Percentiles rank a stretch among this genome's conserved stretches.
Evolutionary conservation across 257 asterid genomes (phyloP).

Genomic region (Primulina tabacum): DNA sequence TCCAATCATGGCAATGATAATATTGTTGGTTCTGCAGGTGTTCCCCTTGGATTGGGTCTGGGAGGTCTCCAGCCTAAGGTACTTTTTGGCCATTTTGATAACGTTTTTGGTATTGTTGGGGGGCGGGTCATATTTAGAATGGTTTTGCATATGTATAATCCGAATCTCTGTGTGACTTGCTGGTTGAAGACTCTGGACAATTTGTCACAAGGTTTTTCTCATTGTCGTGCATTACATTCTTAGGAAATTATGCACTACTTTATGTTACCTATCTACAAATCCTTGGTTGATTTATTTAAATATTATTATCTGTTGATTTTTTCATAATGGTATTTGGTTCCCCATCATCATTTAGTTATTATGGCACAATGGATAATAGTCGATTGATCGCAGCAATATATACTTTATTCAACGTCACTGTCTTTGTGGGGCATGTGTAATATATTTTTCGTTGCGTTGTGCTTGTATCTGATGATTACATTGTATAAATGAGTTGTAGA

Average conservation of each 20-base stretch:
- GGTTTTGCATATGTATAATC: neutral
- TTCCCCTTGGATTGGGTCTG: slow-evolving; percentile 82
- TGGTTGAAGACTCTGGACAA: slow-evolving; percentile 1
- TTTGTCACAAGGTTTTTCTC: neutral
- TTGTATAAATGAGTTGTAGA: slow-evolving; percentile 40
- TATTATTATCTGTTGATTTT: no score
- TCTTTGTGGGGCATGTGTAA: neutral
- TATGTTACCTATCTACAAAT: no score
- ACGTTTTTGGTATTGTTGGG: slow-evolving; percentile 10
- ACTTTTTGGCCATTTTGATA: slow-evolving; percentile 14
- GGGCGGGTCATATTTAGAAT: neutral
- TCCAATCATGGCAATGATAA: slow-evolving; percentile 34
- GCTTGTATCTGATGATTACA: slow-evolving; percentile 8
- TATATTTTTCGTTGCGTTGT: neutral
- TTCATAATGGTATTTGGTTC: no score
- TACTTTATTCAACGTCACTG: neutral
- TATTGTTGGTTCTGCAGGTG: slow-evolving; percentile 40
- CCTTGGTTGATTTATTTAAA: no score
- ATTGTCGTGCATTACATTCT: neutral
- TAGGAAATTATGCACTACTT: neutral
- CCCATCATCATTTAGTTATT: no score
- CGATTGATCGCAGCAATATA: no score
- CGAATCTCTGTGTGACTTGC: neutral
- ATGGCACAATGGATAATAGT: no score
- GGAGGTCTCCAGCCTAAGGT: slow-evolving; percentile 86